Conservation (phyloP, 1,284 basidiomycete species). For the Ganoderma leucocontextum region DNA sequence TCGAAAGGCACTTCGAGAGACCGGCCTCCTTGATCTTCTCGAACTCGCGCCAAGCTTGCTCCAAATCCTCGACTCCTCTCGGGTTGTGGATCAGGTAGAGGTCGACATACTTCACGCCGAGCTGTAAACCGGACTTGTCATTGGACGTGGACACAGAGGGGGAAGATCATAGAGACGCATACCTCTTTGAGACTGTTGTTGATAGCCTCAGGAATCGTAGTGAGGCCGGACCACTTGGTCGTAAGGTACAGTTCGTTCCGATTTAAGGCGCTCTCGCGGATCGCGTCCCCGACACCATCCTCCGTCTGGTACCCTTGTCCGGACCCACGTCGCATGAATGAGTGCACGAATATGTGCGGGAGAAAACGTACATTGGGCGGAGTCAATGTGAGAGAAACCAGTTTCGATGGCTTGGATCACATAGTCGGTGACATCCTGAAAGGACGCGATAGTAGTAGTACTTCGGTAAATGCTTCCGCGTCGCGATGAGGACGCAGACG, state of each 20-base stretch:
- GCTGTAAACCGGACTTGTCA: constrained; percentile 43
- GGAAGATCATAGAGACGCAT: constrained; percentile 25
- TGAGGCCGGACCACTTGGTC: constrained; percentile 64
- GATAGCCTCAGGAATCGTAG: constrained; percentile 62
- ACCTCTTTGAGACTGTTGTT: constrained; percentile 66
- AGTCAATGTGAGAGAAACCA: constrained; percentile 47
- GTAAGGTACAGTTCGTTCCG: constrained; percentile 50
- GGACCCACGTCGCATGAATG: background rate
- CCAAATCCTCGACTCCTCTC: constrained; percentile 49
- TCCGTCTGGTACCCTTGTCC: constrained; percentile 49
- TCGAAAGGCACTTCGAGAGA: constrained; percentile 56
- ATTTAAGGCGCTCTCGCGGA: constrained; percentile 45
- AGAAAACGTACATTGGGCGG: constrained; percentile 43
- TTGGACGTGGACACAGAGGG: no score
- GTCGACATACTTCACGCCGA: constrained; percentile 74
- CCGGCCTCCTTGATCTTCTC: constrained; percentile 66
- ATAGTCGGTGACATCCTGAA: constrained; percentile 45
- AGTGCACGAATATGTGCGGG: background rate
- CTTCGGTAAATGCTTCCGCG: background rate
- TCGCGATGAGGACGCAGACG: background rate
- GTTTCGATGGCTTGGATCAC: constrained; percentile 46
- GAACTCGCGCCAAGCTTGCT: constrained; percentile 67
- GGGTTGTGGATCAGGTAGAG: constrained; percentile 76
- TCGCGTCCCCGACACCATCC: constrained; percentile 48
- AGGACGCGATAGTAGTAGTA: background rate